Conservation (phyloP, 768 basidiomycete genomes). For the Lepiota venenata region DNA sequence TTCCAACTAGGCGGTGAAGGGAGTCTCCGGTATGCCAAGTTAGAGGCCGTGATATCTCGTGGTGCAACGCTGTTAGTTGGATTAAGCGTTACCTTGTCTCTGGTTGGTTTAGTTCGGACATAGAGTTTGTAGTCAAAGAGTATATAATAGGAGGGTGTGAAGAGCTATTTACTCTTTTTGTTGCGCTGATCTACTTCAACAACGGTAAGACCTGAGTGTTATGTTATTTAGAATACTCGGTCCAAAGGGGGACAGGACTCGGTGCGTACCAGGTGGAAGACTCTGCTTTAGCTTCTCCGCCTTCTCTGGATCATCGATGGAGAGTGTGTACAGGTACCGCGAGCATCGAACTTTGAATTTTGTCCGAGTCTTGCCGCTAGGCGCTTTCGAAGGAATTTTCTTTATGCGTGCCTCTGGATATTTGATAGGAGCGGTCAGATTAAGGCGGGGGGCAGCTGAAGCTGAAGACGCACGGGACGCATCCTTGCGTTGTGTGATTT, state of each 20-base stretch:
- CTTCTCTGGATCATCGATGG: constrained; percentile 94
- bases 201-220: constrained; percentile 57
- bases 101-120: constrained; percentile 5
- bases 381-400: constrained; percentile 71
- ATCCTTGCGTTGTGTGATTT: constrained; percentile 96
- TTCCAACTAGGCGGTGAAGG: constrained; percentile 8
- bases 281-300: constrained; percentile 96
- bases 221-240: background rate
- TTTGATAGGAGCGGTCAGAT: constrained; percentile 6
- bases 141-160: constrained; percentile 6
- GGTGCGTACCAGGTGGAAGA: constrained; percentile 83
- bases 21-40: constrained; percentile 1
- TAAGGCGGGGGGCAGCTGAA: background rate
- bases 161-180: constrained; percentile 59
- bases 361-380: constrained; percentile 75
- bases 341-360: constrained; percentile 99
- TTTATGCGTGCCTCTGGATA: constrained; percentile 93
- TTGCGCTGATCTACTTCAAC: constrained; percentile 71
- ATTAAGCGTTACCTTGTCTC: constrained; percentile 6
- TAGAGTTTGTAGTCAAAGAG: too few species aligned
- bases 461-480: constrained; percentile 72
- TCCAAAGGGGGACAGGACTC: background rate
- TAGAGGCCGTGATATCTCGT: constrained; percentile 18
- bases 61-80: constrained; percentile 19
- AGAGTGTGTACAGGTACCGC: constrained; percentile 96